Percentiles rank a stretch among this genome's conserved stretches.
phyloP scores from a whole-genome alignment of 345 rosid species.

The Hypericum androsaemum region DNA sequence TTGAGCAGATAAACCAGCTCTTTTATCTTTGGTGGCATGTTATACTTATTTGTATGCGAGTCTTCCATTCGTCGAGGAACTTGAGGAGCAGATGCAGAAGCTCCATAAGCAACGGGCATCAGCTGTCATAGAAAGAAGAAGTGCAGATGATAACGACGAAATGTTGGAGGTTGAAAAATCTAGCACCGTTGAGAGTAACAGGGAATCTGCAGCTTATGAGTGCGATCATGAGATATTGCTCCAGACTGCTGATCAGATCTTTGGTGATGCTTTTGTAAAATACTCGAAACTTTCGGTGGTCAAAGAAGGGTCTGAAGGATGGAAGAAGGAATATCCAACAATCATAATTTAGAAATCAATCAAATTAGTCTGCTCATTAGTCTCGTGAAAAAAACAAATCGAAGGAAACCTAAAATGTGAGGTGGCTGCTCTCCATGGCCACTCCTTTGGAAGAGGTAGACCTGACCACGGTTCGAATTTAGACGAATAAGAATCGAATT shows the following conservation, averaged over 20 bases:
- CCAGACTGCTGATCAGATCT: slow-evolving; percentile 63
- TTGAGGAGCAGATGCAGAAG: slow-evolving; percentile 79
- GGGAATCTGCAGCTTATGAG: slow-evolving; percentile 69
- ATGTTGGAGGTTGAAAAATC: slow-evolving; percentile 85
- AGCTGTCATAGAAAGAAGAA: slow-evolving; percentile 66
- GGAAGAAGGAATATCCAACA: slow-evolving; percentile 70
- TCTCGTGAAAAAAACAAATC: too few species aligned
- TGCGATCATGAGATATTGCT: slow-evolving; percentile 58
- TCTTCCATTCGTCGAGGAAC: slow-evolving; percentile 69
- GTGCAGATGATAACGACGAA: slow-evolving; percentile 74
- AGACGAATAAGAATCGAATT: too few species aligned
- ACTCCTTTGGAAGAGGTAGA: too few species aligned
- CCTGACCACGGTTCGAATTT: too few species aligned
- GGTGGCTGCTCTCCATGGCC: too few species aligned
- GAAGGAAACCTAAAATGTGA: too few species aligned
- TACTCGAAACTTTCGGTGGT: slow-evolving; percentile 73
- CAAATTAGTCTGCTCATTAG: too few species aligned
- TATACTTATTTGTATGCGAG: not conserved
- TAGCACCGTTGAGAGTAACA: slow-evolving; percentile 92
- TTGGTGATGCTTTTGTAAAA: slow-evolving; percentile 86
- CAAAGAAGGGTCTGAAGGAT: slow-evolving; percentile 68
- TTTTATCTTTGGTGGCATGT: slow-evolving; percentile 9
- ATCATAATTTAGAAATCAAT: too few species aligned
- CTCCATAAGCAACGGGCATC: slow-evolving; percentile 68
- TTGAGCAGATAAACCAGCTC: too few species aligned